Evolutionary conservation across 495 filamentous ascomycete species (phyloP), one percentile per base, ranked within the genome.

Genomic region (Aspergillus cavernicola): DNA sequence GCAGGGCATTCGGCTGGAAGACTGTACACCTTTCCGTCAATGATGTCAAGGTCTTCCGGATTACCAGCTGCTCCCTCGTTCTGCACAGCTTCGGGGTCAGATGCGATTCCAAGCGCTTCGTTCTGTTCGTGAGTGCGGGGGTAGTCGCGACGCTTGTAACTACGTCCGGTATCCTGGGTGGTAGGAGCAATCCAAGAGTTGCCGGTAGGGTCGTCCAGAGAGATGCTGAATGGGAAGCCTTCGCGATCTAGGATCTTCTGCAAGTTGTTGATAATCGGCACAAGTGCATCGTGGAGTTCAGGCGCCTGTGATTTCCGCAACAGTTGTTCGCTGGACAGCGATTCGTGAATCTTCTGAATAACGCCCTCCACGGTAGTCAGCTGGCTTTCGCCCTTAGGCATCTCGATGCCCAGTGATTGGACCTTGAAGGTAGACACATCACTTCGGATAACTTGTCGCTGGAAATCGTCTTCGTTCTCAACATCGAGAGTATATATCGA

Each of bases 101-200:
- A 65, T n/a, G 71, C 75, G 18, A 95, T 83, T 42, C 85, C 91
- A 7, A 97, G 78, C 15, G 80, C 80, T 39, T 83, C 84, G 59
- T 99, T 99, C 68, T 97, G 91, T 59, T 88, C 86, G 2, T 85
- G 75, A 0, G 86, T 91, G 26, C 93, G 83, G 5, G 84, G 66
- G 63, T 95, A 99, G 63, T 96, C 86, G 35, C 74, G 77, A 58
- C 88, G 86, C 22, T 75, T 76, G 81, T 91, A 97, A 68, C 96
- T 97, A 42, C 83, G 85, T 44, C 65, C 71, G 28, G 68, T 72
- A 60, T 92, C 88, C 35, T 80, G 71, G 50, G 85, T 79, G 55
- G 87, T 86, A 26, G 93, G 93, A 43, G 95, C 90, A 60, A 99
- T 95, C 81, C 88, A 97, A 3, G 89, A 95, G 76, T 99, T 99